Conservation (phyloP, 2,329 filamentous ascomycete species). For the Pestalotiopsis sp. region DNA sequence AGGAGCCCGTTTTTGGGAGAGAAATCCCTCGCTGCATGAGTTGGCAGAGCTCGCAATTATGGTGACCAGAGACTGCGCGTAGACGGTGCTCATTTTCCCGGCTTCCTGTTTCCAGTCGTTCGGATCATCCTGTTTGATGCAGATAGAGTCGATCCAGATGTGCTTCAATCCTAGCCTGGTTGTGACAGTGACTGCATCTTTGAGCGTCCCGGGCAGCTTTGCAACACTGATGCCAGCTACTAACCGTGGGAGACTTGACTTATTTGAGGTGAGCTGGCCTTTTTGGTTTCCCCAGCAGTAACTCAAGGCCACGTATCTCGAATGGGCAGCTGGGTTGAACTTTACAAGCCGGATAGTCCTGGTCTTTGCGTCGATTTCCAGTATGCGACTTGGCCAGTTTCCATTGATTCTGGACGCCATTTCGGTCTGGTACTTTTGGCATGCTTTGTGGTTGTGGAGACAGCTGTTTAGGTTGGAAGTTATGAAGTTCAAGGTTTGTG, state of each 20-base stretch:
- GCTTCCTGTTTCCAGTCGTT: constrained; percentile 19
- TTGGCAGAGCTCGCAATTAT: constrained; percentile 15
- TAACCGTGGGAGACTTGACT: background rate
- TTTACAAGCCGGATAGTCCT: background rate
- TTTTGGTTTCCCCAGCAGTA: constrained; percentile 14
- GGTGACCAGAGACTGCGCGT: constrained; percentile 19
- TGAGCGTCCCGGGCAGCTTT: constrained; percentile 14
- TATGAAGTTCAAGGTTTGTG: background rate
- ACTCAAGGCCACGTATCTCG: constrained; percentile 13
- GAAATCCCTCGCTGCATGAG: constrained; percentile 10
- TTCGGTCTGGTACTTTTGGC: background rate
- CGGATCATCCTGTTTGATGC: constrained; percentile 19
- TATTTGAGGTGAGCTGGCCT: background rate
- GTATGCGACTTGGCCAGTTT: background rate
- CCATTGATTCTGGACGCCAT: background rate
- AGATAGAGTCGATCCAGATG: constrained; percentile 12
- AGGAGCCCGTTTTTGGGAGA: background rate
- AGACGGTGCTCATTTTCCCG: constrained; percentile 21
- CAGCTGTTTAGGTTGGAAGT: background rate
- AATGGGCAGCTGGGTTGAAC: constrained; percentile 2
- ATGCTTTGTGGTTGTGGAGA: background rate
- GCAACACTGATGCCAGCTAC: background rate
- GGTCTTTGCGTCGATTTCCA: background rate
- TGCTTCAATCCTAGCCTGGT: constrained; percentile 6
- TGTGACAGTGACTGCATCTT: constrained; percentile 10